These are phyloP conservation scores for Arthroderma sp. DNA, from an alignment of 2,329 filamentous ascomycete genomes.

Conservation along the genomic window DNA sequence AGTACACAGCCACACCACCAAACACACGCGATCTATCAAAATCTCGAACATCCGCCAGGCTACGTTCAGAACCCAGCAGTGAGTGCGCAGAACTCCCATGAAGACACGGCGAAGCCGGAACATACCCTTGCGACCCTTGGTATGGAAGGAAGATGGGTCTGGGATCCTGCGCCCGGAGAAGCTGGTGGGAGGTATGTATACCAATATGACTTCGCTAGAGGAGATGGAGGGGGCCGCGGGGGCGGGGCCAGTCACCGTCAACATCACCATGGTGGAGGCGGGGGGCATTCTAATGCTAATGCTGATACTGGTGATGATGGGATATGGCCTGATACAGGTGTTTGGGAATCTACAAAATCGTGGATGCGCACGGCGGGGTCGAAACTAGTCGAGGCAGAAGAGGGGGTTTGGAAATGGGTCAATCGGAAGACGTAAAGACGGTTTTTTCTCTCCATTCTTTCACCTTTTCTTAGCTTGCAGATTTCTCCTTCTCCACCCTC, in stretches of 20 bases:
- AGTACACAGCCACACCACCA: too few species aligned
- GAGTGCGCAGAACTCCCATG: not conserved
- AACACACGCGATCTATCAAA: not conserved
- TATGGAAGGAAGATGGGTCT: constrained; percentile 4
- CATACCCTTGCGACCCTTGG: too few species aligned
- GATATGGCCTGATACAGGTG: constrained; percentile 42
- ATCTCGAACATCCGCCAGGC: constrained; percentile 18
- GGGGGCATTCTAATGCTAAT: constrained; percentile 7
- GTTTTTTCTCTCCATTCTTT: not conserved
- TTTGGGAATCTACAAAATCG: constrained; percentile 14
- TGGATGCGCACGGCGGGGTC: constrained; percentile 16
- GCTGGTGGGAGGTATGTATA: constrained; percentile 11
- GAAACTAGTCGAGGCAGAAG: constrained; percentile 34
- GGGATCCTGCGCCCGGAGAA: constrained; percentile 9
- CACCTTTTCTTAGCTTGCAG: too few species aligned
- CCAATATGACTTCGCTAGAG: constrained; percentile 1
- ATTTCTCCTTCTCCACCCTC: too few species aligned
- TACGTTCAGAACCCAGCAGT: constrained; percentile 16
- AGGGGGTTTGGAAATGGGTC: constrained; percentile 31
- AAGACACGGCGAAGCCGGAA: too few species aligned
- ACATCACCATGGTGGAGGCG: not conserved
- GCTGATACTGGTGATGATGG: constrained; percentile 52
- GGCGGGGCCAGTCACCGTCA: constrained; percentile 35
- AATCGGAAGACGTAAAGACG: constrained; percentile 14
- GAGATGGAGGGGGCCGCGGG: not conserved